Evolutionary conservation across 2,329 filamentous ascomycete genomes (phyloP), one percentile per base, ranked within the genome.

Genomic region (Colletotrichum sp.): DNA sequence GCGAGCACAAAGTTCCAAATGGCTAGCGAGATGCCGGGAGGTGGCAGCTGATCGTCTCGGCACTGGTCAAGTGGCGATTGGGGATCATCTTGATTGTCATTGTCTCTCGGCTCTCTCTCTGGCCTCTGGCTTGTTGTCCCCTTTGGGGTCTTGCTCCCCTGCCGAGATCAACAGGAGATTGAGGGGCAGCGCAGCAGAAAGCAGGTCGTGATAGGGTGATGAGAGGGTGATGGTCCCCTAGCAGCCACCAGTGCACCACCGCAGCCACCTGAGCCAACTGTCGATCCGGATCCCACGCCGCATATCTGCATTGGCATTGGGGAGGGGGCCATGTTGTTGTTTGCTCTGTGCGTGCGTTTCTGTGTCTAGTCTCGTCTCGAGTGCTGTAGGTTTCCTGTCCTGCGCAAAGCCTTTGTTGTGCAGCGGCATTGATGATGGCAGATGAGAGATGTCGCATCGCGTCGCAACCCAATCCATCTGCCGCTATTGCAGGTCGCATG

Each of bases 141-240:
- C 63, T 75, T 36, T 65, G 43, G 56, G 58, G 56, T 58, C 32
- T 26, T 62, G 18, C 43, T 24, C 56, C 73, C 73, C 63, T 68
- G 63, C 63, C 73, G 28, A 34, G 73, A 68, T 75, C 69, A 73
- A 68, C 73, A 73, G 73, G 73, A 73, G 69, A 73, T 68, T 75
- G 63, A 74, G 38, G 34, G 58, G 63, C 43, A 58, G 69, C 48
- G 73, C 69, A 75, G 73, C 63, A 68, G 24, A n/a, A 36, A 58
- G 10, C 32, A 43, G 26, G 32, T 24, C 63, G 21, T 69, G 73
- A 73, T 58, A 59, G 69, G 69, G 48, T 59, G 69, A 65, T 32
- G 67, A 66, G 71, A 67, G 69, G 63, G 26, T 36, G 8, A 34
- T 38, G 38, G 43, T 48, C 68, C 68, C 69, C 63, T 61, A 32